These are phyloP conservation scores for Picea sitchensis DNA, from an alignment of 75 land plant genomes.

Conservation along the genomic window DNA sequence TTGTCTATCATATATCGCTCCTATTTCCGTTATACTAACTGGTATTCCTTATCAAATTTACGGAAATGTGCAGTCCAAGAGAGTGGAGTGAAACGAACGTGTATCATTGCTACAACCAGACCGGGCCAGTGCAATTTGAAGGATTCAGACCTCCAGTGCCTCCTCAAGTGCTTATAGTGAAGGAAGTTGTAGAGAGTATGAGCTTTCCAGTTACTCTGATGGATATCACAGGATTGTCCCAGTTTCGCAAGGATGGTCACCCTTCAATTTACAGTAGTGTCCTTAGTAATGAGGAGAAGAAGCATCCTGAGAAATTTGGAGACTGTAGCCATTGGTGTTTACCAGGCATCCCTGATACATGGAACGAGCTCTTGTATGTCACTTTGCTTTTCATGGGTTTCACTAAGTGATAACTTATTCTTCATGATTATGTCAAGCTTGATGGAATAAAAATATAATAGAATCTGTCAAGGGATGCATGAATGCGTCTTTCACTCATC, in stretches of 20 bases:
- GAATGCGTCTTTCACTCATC: no score
- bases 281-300: slow-evolving; percentile 7
- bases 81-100: slow-evolving; percentile 29
- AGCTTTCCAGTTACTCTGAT: slow-evolving; percentile 45
- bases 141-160: slow-evolving; percentile 13
- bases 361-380: slow-evolving; percentile 69
- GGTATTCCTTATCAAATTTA: no score
- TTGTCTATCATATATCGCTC: not conserved
- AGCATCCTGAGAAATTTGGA: slow-evolving; percentile 8
- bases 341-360: slow-evolving; percentile 74
- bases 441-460: no score
- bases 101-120: slow-evolving; percentile 56
- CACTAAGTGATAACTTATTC: not conserved
- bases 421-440: no score
- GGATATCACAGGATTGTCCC: slow-evolving; percentile 55
- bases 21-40: not conserved
- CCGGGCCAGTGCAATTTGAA: slow-evolving; percentile 31
- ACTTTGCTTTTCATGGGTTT: slow-evolving; percentile 20
- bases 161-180: slow-evolving; percentile 18
- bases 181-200: slow-evolving; percentile 37
- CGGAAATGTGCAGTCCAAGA: no score
- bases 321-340: slow-evolving; percentile 89
- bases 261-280: slow-evolving; percentile 39
- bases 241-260: slow-evolving; percentile 64
- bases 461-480: no score